These are phyloP conservation scores for Euphrasia arctica DNA, from an alignment of 305 asterid species.

Conservation along the genomic window DNA sequence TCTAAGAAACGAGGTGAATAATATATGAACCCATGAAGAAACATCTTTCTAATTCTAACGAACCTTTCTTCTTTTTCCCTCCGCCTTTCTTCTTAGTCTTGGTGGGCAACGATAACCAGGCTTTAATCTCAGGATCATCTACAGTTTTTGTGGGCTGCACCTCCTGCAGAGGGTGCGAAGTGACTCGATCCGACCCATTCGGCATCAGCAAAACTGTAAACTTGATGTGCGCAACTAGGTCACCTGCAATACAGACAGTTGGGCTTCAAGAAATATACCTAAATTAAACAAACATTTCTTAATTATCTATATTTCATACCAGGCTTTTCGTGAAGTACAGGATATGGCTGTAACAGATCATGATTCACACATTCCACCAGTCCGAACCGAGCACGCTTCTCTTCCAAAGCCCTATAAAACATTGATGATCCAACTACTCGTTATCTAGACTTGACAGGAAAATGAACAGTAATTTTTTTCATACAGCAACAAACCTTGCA, in stretches of 20 bases:
- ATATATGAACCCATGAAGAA: neutral
- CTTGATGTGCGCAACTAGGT: constrained; percentile 88
- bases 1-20: neutral
- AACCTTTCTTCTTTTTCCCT: constrained; percentile 62
- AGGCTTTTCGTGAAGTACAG: constrained; percentile 94
- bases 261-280: neutral
- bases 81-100: constrained; percentile 62
- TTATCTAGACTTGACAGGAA: constrained; percentile 16
- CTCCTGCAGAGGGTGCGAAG: constrained; percentile 85
- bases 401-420: constrained; percentile 85
- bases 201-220: constrained; percentile 96
- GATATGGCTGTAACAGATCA: constrained; percentile 92
- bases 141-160: constrained; percentile 63
- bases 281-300: neutral
- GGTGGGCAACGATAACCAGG: constrained; percentile 76
- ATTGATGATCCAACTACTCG: neutral
- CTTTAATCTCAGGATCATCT: constrained; percentile 89
- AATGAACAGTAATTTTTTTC: neutral
- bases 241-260: constrained; percentile 53
- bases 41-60: neutral
- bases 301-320: constrained; percentile 37
- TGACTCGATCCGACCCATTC: constrained; percentile 85
- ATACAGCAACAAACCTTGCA: constrained; percentile 51
- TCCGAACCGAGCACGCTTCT: constrained; percentile 91
- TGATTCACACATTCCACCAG: constrained; percentile 90